Base-by-base conservation (phyloP, 352 stramenopile genomes). In the Peronospora belbahrii region DNA sequence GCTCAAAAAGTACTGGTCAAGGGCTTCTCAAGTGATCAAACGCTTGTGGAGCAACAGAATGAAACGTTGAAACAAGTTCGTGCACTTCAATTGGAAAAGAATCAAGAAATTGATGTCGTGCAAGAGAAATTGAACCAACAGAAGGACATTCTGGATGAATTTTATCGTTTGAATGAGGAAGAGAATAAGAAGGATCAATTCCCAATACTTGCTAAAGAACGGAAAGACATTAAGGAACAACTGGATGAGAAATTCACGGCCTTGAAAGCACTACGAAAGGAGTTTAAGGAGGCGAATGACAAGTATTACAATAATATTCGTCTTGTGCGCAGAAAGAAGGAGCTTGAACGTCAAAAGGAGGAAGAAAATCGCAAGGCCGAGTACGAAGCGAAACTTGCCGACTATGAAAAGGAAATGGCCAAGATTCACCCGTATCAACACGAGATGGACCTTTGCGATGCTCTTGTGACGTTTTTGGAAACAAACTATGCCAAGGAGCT, bases 341-440 rank as follows among this genome's bases (percentile, higher is more conserved):
- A 91, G 19, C 55, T 90, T 1, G 73, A 89, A 52, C 73, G 73
- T 51, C 76, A 92, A 65, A 83, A 83, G 62, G 74, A 92, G 55
- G 77, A 93, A 40, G 77, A 86, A 20, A 62, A 46, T 20, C 81
- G 81, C 51, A 81, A 85, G 50, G 69, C 77, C 32, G 78, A 97
- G 51, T 94, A 95, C 48, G 91, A 97, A 37, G 87, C 91, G 56
- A 97, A 97, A 69, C 83, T 98, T 52, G 83, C 95, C n/a, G 76
- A 97, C 51, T 98, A 97, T 65, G 91, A 97, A 59, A 87, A 95
- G 57, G 94, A 97, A 60, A 88, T 97, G 66, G 66, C 86, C 48
- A 97, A 97, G 72, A 97, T 97, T 64, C 91, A 95, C 67, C 91
- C 92, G 24, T 97, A 96, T 66, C 92, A 98, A 70, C 88, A 97